These are phyloP conservation scores for Spathaspora hagerdaliae DNA, from an alignment of 805 yeast species.

Conservation along the genomic window DNA sequence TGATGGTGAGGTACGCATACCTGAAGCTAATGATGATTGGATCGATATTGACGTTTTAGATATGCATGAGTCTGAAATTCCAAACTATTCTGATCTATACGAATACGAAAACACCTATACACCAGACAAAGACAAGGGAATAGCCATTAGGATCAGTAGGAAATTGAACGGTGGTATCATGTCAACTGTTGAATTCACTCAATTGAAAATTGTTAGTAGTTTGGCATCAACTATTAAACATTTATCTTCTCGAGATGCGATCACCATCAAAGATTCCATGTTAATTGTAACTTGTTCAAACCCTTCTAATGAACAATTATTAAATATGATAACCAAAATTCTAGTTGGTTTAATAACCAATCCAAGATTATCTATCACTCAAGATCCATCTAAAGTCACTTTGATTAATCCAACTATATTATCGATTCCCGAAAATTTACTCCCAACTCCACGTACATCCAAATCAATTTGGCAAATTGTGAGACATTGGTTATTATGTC, in stretches of 20 bases:
- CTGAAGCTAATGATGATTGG: not conserved
- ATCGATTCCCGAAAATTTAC: slow-evolving; percentile 7
- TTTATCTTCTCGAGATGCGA: slow-evolving; percentile 38
- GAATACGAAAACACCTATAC: slow-evolving; percentile 27
- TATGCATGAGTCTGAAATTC: not conserved
- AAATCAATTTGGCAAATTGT: not conserved
- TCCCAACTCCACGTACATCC: not conserved
- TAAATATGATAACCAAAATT: slow-evolving; percentile 31
- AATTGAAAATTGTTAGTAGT: slow-evolving; percentile 49
- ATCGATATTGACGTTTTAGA: not conserved
- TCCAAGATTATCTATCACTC: slow-evolving; percentile 17
- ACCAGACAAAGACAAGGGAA: slow-evolving; percentile 33
- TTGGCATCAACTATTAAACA: slow-evolving; percentile 49
- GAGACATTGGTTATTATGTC: not conserved
- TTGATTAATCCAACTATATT: slow-evolving; percentile 26
- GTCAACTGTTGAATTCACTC: slow-evolving; percentile 35
- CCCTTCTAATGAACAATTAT: slow-evolving; percentile 19
- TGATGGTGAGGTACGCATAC: slow-evolving; percentile 9
- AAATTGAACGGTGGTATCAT: slow-evolving; percentile 6
- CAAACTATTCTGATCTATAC: not conserved
- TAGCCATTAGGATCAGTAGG: slow-evolving; percentile 23
- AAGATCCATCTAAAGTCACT: not conserved
- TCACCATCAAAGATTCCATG: slow-evolving; percentile 19
- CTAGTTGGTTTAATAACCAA: slow-evolving; percentile 37
- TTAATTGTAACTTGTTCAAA: slow-evolving; percentile 15